A percentile compares a stretch with the other conserved stretches of the same genome.
These are phyloP conservation scores for Sugiyamaella chiloensis DNA, from an alignment of 805 yeast genomes.

Conservation along the genomic window DNA sequence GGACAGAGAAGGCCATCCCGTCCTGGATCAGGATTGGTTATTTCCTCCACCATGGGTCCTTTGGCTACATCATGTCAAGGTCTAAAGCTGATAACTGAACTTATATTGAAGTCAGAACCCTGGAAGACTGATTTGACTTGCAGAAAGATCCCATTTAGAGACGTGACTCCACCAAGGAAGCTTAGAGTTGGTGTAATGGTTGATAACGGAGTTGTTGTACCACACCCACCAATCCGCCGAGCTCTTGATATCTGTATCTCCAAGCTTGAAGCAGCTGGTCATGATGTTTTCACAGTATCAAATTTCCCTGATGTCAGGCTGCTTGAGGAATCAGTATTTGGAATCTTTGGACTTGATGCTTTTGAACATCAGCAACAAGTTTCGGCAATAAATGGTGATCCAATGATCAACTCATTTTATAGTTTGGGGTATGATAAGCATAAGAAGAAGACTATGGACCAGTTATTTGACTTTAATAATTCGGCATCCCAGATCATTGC, in stretches of 20 bases:
- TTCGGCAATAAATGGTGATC: neutral
- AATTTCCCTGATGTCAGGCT: neutral
- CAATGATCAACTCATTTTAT: neutral
- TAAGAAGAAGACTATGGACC: neutral
- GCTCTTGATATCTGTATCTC: constrained; percentile 39
- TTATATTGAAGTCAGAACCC: constrained; percentile 41
- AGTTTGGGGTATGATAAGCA: neutral
- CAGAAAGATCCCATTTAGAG: neutral
- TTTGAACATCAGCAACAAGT: neutral
- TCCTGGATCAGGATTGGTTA: constrained; percentile 39
- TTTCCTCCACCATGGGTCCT: constrained; percentile 49
- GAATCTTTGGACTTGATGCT: neutral
- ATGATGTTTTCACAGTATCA: constrained; percentile 17
- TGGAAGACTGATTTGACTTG: constrained; percentile 47
- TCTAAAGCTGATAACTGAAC: constrained; percentile 39
- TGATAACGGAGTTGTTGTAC: constrained; percentile 45
- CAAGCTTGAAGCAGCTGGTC: constrained; percentile 14
- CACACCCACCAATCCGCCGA: constrained; percentile 49
- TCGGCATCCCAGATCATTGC: neutral
- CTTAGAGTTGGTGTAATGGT: constrained; percentile 12
- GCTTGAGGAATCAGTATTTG: neutral
- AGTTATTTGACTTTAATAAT: no score
- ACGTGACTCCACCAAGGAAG: neutral
- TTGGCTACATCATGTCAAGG: constrained; percentile 39
- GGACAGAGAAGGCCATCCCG: constrained; percentile 5